Evolutionary conservation across 139 green algal genomes (phyloP).

Genomic region (Raphidocelis subcapitata): DNA sequence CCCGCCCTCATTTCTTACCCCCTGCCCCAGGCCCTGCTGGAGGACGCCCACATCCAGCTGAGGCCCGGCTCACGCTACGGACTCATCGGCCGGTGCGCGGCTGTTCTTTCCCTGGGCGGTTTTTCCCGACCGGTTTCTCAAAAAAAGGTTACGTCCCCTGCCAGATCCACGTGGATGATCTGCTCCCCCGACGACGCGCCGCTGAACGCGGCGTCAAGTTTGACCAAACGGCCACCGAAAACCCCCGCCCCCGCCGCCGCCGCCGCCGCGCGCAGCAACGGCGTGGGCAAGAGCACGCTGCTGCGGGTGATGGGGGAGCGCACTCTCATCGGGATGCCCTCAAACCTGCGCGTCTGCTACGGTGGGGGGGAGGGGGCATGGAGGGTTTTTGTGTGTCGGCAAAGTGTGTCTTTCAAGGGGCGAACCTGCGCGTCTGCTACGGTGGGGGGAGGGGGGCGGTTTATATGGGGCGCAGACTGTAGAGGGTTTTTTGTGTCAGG

Average conservation of each 20-base stretch:
- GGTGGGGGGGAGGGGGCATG: not conserved
- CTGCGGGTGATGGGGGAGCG: constrained; percentile 19
- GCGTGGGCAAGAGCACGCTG: constrained; percentile 10
- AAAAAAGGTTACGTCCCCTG: too few species aligned
- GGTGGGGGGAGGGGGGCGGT: too few species aligned
- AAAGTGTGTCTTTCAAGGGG: too few species aligned
- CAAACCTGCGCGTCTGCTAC: constrained; percentile 7
- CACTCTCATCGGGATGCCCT: constrained; percentile 13
- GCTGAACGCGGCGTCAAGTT: not conserved
- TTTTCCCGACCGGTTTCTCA: not conserved
- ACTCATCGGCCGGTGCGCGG: constrained; percentile 21
- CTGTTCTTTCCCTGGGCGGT: not conserved
- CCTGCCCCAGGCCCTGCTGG: constrained; percentile 18
- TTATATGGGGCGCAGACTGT: too few species aligned
- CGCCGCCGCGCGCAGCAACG: not conserved
- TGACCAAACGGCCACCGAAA: constrained; percentile 11
- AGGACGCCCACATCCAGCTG: constrained; percentile 18
- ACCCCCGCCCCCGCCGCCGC: too few species aligned
- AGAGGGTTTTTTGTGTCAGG: too few species aligned
- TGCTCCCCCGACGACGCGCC: not conserved
- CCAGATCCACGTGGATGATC: not conserved
- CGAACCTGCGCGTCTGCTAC: too few species aligned
- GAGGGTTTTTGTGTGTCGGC: too few species aligned
- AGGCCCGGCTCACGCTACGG: constrained; percentile 26
- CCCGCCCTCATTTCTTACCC: too few species aligned